Base-by-base conservation (phyloP, 2,329 filamentous ascomycete genomes). In the Ceratocystis alfenasii region DNA sequence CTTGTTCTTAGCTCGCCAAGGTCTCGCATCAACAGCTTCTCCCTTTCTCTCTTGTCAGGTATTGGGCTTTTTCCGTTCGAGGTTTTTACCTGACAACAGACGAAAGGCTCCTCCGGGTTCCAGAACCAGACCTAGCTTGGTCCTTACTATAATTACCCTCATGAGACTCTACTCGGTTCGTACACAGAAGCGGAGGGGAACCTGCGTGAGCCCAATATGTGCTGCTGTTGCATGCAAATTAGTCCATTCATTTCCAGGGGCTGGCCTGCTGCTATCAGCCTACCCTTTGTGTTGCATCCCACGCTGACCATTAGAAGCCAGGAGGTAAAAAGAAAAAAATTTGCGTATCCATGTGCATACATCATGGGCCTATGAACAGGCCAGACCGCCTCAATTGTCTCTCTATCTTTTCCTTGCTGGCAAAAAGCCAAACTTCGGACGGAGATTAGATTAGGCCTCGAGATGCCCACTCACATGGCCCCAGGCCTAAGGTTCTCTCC, bases 341-440 rank as follows among this genome's bases (percentile, higher is more conserved):
- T 12, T 57, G 53, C 22, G 4, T 53, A 53, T 53, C n/a, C 22
- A 53, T 53, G 48, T 53, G 48, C 25, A 30, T 28, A 15, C 12
- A 30, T 30, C 53, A 30, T 17, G n/a, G 17, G 55, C 3, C 25
- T 41, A 41, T 15, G 10, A 3, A 41, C 17, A 59, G 55, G 55
- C 25, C 30, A 59, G 55, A 59, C 55, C 55, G 17, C 30, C 17
- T 59, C 22, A 5, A n/a, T 15, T 33, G 6, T 7, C 30, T 7
- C 30, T 59, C 48, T 5, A 20, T 12, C 55, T 59, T 36, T 28
- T 25, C 10, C 20, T 20, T 59, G 15, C n/a, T 30, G n/a, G 55
- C 55, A 53, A 53, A 53, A 28, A 53, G 48, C 22, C 55, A 59
- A 59, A 59, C 55, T 36, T 59, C 55, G n/a, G 55, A 59, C 30